Percentiles rank a stretch among this genome's conserved stretches.
phyloP scores from a whole-genome alignment of 805 yeast genomes.

The Sugiyamaella boreocaroliniensis region DNA sequence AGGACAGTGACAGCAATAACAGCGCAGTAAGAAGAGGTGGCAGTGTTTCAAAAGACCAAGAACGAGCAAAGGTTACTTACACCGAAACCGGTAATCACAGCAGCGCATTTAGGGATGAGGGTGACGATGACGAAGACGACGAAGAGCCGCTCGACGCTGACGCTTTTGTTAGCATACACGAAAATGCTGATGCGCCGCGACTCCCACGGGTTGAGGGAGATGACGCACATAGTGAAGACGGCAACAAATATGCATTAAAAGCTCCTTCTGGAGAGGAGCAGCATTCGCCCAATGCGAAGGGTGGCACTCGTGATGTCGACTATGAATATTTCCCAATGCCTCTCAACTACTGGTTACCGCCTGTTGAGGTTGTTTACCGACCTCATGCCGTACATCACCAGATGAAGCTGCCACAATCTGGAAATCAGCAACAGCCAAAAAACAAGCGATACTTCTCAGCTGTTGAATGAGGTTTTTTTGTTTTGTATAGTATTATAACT shows the following conservation, averaged over 20 bases:
- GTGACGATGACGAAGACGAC: neutral
- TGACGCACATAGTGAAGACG: slow-evolving; percentile 2
- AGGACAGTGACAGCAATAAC: neutral
- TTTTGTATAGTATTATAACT: neutral
- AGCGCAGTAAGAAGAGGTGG: neutral
- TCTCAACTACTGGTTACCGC: slow-evolving; percentile 46
- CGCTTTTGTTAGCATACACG: neutral
- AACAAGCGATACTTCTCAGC: slow-evolving; percentile 19
- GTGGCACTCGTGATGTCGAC: slow-evolving; percentile 13
- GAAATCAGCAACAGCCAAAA: slow-evolving; percentile 10
- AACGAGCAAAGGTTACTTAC: neutral
- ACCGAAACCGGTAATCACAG: neutral
- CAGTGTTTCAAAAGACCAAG: neutral
- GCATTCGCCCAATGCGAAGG: slow-evolving; percentile 3
- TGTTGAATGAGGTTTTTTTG: slow-evolving; percentile 11
- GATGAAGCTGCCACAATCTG: slow-evolving; percentile 18
- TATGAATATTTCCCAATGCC: slow-evolving; percentile 49
- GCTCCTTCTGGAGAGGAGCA: slow-evolving; percentile 1
- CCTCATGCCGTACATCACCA: slow-evolving; percentile 50
- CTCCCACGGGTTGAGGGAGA: neutral
- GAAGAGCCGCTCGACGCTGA: neutral
- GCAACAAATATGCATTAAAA: slow-evolving; percentile 5
- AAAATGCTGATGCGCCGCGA: neutral
- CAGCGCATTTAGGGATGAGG: neutral
- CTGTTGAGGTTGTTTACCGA: slow-evolving; percentile 49